Base-by-base conservation (phyloP, 257 asterid species). In the Rhazya stricta region DNA sequence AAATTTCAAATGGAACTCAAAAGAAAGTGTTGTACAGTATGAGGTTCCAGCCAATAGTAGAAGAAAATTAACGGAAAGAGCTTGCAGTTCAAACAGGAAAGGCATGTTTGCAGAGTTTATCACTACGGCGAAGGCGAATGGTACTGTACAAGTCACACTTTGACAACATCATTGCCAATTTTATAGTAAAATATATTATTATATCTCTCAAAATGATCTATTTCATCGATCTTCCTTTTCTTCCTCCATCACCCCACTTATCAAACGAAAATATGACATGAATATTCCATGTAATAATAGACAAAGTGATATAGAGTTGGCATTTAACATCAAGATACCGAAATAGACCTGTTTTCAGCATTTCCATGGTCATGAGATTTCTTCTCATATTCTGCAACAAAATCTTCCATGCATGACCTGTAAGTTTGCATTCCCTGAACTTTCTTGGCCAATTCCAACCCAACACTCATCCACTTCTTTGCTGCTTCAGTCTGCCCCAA, bases 391-490 rank as follows among this genome's bases (percentile, higher is more conserved):
- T 83, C 84, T 29, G 86, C 88, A n/a, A 92, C 80, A 77, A 88
- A 88, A 60, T 91, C 97, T 81, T 95, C 96, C 99, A 95, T 95
- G 71, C 98, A 86, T 15, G 96, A 85, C 53, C 79, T 91, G 75
- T 92, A 92, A 34, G 86, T 76, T 39, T 85, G 84, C 99, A 95
- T 92, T 54, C 89, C 96, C 0, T 89, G 89, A 41, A 88, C 89
- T 83, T 89, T 95, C 77, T 71, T 61, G 11, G 96, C 96, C 74
- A 92, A 45, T 77, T 92, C 98, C 90, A 95, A 80, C 16, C 93
- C 99, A 5, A 95, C 77, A 69, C 77, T 78, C 98, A 95, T 92
- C 99, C 99, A 95, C 82, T 89, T 92, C 83, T 80, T 87, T 6
- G 96, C 97, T 57, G 73, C 72, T 57, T 84, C 96, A 57, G 77